Percentiles rank a stretch among this genome's conserved stretches.
Evolutionary conservation across 108 stramenopile species (phyloP).

Genomic region (Nannochloropsis salina): DNA sequence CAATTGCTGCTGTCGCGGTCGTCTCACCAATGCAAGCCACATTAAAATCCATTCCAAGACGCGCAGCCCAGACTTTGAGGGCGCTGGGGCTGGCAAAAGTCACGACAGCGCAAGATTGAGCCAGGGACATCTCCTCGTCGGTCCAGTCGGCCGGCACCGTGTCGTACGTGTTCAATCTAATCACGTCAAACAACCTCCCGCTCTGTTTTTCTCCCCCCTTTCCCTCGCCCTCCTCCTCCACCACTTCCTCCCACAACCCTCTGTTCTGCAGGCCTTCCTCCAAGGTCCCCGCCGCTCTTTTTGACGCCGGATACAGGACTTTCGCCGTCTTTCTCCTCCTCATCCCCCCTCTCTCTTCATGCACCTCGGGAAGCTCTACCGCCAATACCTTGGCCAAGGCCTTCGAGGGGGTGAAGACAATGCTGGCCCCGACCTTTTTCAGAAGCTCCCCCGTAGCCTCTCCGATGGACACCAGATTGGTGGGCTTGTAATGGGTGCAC

Average conservation of each 20-base stretch:
- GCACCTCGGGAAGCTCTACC: neutral
- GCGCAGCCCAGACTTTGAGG: constrained; percentile 22
- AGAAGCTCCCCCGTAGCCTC: constrained; percentile 7
- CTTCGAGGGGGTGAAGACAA: constrained; percentile 7
- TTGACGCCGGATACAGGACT: constrained; percentile 24
- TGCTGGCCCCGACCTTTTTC: neutral
- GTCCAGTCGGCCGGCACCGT: constrained; percentile 23
- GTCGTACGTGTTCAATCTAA: neutral
- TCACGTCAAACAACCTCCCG: neutral
- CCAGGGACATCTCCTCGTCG: neutral
- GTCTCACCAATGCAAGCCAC: constrained; percentile 28
- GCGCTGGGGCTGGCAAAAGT: constrained; percentile 20
- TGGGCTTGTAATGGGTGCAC: neutral
- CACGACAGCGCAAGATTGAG: constrained; percentile 5
- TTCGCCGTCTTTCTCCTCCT: neutral
- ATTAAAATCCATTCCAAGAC: neutral
- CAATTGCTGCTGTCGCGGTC: neutral
- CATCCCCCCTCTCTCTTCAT: neutral
- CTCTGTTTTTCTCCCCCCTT: neutral
- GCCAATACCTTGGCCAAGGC: constrained; percentile 13
- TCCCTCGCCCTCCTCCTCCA: neutral
- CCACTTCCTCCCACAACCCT: neutral
- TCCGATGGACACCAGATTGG: constrained; percentile 20
- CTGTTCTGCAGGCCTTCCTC: neutral
- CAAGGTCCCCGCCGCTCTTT: constrained; percentile 18